Conservation (phyloP, 345 rosid genomes). For the Hevea brasiliensis region DNA sequence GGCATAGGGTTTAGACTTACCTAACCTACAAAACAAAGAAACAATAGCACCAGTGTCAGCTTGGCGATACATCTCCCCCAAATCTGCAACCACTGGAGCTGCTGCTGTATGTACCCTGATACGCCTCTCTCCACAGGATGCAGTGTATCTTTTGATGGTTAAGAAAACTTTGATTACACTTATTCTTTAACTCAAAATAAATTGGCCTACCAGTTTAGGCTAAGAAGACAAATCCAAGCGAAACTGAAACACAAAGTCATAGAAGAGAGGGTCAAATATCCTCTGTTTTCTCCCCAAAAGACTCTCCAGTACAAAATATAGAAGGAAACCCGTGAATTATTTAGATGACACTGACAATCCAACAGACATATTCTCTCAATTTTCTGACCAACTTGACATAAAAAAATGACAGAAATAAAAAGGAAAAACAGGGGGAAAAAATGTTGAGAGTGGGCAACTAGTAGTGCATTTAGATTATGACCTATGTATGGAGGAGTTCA, state of each 20-base stretch:
- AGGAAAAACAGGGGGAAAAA: background rate
- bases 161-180: conserved; percentile 37
- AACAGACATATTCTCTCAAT: background rate
- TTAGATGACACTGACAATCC: background rate
- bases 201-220: background rate
- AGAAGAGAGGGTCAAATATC: background rate
- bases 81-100: conserved; percentile 87
- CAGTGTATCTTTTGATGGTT: conserved; percentile 76
- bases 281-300: background rate
- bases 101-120: conserved; percentile 94
- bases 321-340: background rate
- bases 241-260: background rate
- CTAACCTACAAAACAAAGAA: conserved; percentile 82
- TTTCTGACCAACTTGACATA: background rate
- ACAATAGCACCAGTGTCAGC: conserved; percentile 92
- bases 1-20: conserved; percentile 38
- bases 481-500: background rate
- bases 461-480: background rate
- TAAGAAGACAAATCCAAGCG: background rate
- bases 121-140: conserved; percentile 99
- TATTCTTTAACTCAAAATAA: background rate
- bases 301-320: background rate
- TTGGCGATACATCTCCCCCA: conserved; percentile 93
- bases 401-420: background rate
- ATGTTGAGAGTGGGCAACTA: background rate